These are phyloP conservation scores for Erodium texanum DNA, from an alignment of 441 rosid genomes.

Conservation along the genomic window DNA sequence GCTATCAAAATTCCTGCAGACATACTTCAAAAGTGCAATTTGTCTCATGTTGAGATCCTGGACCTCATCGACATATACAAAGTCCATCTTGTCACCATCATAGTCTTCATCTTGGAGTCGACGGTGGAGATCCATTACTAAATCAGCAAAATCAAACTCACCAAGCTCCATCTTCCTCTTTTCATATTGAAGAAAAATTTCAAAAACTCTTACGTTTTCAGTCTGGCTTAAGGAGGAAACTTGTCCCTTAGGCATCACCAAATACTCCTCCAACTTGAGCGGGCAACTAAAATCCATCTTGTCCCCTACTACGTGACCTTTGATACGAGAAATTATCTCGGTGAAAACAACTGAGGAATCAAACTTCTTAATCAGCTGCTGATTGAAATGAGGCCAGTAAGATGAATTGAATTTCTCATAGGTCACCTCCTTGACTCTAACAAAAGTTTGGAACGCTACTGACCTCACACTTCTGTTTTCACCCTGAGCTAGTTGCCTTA, in stretches of 20 bases:
- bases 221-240: not conserved
- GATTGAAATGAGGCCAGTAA: slow-evolving; percentile 18
- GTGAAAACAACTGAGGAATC: slow-evolving; percentile 21
- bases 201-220: slow-evolving; percentile 6
- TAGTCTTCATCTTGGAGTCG: not conserved
- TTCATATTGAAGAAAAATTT: slow-evolving; percentile 16
- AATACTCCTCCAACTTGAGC: slow-evolving; percentile 8
- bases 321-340: slow-evolving; percentile 16
- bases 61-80: slow-evolving; percentile 20
- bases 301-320: slow-evolving; percentile 8
- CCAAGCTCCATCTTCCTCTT: slow-evolving; percentile 13
- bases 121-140: slow-evolving; percentile 18
- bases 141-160: slow-evolving; percentile 19
- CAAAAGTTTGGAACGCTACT: slow-evolving; percentile 15
- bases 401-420: slow-evolving; percentile 9
- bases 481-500: slow-evolving; percentile 1
- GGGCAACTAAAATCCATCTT: not conserved
- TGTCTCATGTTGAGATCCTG: slow-evolving; percentile 22
- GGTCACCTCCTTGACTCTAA: slow-evolving; percentile 16
- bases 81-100: slow-evolving; percentile 11
- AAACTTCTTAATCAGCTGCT: slow-evolving; percentile 11
- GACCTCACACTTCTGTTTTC: not conserved
- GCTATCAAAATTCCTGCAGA: slow-evolving; percentile 10
- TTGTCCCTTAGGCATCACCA: slow-evolving; percentile 11
- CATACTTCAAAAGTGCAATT: slow-evolving; percentile 20